Conservation (phyloP, 2,329 filamentous ascomycete genomes). For the Phaeosphaeria sp. region DNA sequence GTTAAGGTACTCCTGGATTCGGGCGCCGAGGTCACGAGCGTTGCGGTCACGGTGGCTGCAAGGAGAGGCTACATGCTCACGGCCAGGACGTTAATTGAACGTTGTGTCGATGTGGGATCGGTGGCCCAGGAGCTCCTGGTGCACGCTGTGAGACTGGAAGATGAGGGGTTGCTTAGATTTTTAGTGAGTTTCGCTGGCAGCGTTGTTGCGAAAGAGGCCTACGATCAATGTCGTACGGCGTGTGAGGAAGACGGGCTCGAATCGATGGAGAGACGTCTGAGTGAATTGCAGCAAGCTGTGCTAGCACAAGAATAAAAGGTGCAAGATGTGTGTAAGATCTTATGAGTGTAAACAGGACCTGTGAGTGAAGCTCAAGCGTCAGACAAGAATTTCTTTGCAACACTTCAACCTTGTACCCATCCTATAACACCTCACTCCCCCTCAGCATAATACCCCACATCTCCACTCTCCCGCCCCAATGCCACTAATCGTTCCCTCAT, state of each 20-base stretch:
- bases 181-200: neutral
- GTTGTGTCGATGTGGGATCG: neutral
- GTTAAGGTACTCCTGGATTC: neutral
- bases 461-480: constrained; percentile 65
- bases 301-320: too few relatives aligned
- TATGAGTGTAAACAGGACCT: too few relatives aligned
- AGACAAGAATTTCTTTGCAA: too few relatives aligned
- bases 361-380: too few relatives aligned
- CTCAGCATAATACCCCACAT: constrained; percentile 63
- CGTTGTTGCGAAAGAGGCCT: neutral
- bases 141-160: neutral
- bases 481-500: constrained; percentile 70
- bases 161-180: neutral
- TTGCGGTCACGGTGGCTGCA: neutral
- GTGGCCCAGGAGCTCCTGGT: neutral
- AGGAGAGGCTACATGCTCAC: neutral
- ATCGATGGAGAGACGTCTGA: neutral
- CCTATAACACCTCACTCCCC: constrained; percentile 34
- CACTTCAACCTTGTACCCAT: neutral
- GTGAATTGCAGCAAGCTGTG: neutral
- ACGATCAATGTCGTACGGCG: neutral
- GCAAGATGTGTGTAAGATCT: too few relatives aligned
- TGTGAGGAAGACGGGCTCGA: neutral
- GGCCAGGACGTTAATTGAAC: neutral
- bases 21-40: neutral